Conservation (phyloP, 2,329 filamentous ascomycete species). For the Pezicula carpinea region DNA sequence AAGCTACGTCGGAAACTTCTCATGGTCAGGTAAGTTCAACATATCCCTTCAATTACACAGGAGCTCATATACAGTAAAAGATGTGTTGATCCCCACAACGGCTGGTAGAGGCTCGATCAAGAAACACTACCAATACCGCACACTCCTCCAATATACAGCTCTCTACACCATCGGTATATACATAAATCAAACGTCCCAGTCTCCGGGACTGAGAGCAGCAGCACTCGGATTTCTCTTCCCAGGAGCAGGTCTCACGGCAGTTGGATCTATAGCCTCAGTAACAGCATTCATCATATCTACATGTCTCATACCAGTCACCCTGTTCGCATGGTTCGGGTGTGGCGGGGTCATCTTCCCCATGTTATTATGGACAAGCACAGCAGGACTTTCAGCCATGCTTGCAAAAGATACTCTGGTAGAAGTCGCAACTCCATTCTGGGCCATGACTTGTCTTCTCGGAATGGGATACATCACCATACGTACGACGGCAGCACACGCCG, state of each 20-base stretch:
- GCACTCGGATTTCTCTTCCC: neutral
- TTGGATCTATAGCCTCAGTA: neutral
- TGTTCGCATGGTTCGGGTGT: slow-evolving; percentile 2
- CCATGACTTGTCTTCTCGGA: neutral
- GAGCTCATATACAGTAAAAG: neutral
- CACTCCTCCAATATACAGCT: neutral
- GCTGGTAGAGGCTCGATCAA: neutral
- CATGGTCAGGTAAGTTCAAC: neutral
- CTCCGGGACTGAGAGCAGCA: neutral
- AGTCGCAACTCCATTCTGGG: neutral
- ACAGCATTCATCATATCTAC: neutral
- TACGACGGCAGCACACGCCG: neutral
- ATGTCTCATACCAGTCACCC: neutral
- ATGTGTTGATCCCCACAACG: neutral
- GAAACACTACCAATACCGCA: neutral
- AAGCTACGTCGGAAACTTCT: neutral
- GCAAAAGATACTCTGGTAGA: neutral
- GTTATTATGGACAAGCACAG: neutral
- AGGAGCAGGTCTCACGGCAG: neutral
- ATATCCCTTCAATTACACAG: neutral
- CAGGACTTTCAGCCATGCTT: neutral
- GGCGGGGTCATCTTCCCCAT: slow-evolving; percentile 1
- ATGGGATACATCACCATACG: neutral
- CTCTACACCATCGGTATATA: neutral
- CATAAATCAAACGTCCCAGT: neutral